These are phyloP conservation scores for Cantharellus anzutake DNA, from an alignment of 768 basidiomycete genomes.

Conservation along the genomic window DNA sequence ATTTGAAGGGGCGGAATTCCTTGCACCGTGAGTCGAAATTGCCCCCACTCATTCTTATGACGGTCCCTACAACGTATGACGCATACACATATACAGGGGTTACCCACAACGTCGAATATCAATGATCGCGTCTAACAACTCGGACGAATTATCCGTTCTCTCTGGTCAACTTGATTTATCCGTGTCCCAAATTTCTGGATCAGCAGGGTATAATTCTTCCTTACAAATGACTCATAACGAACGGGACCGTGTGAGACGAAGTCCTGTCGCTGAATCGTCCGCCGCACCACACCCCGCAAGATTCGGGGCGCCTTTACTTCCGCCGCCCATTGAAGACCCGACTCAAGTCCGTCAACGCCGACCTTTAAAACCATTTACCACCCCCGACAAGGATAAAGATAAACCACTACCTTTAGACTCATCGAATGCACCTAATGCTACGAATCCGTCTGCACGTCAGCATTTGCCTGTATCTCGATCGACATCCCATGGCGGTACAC, in stretches of 20 bases:
- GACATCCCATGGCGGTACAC: no score
- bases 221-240: constrained; percentile 21
- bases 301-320: no score
- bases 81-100: neutral
- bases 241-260: constrained; percentile 31
- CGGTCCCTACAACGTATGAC: neutral
- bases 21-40: constrained; percentile 1
- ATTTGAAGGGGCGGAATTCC: constrained; percentile 12
- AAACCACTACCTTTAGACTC: no score
- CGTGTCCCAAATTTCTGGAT: constrained; percentile 30
- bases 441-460: no score
- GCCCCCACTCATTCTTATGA: neutral
- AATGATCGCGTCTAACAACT: constrained; percentile 33
- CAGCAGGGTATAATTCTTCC: constrained; percentile 19
- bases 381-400: no score
- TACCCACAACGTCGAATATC: neutral
- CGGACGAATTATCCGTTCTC: constrained; percentile 33
- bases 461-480: no score
- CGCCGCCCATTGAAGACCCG: no score
- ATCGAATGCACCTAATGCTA: no score
- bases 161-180: constrained; percentile 25
- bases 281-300: neutral
- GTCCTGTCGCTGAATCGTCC: constrained; percentile 41
- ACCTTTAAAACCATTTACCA: no score
- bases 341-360: no score